Evolutionary conservation across 2,329 filamentous ascomycete genomes (phyloP), one percentile per base, ranked within the genome.

Genomic region (Ophiostoma perfectum): DNA sequence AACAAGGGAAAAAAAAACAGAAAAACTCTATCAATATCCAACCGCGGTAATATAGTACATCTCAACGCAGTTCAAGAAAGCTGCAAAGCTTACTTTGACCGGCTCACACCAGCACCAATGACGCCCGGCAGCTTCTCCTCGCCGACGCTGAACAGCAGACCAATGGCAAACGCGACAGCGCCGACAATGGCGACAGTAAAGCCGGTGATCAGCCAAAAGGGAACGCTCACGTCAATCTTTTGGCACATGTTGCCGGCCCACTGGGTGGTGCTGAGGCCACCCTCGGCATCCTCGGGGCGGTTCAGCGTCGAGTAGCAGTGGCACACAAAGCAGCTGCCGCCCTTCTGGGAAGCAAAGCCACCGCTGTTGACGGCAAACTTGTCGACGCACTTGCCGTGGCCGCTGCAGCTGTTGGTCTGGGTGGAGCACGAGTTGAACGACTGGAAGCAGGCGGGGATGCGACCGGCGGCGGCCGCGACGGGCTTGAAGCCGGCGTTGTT

Each of bases 41-140:
- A 67, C 49, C 42, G 39, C 12, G 5, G 27, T n/a, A 18, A 60
- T 62, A 49, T 49, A 66, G 65, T 64, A 64, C 66, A 67, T 45
- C 7, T 41, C 52, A 42, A 27, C 41, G 7, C 18, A 12, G 44
- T n/a, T 4, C n/a, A 45, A 58, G 4, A n/a, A 58, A 52, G 52
- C n/a, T 44, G n/a, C 11, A 55, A 27, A 18, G 6, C 44, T 60
- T 81, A 86, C 78, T 89, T 92, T 45, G 88, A 83, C 69, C 88
- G 86, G 72, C 90, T 91, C 49, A 99, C 94, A 72, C 95, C 95
- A 64, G 95, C 95, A n/a, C 93, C 92, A 78, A 99, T 93, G 8
- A 99, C 94, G 74, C 93, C 93, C 0, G 95, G 95, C 72, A 98
- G 82, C 79, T 93, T 90, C 81, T 96, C 88, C 77, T 90, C 86